Evolutionary conservation across 148 eudicot species (phyloP), one percentile per base, ranked within the genome.

Genomic region (Heliamphora exappendiculata): DNA sequence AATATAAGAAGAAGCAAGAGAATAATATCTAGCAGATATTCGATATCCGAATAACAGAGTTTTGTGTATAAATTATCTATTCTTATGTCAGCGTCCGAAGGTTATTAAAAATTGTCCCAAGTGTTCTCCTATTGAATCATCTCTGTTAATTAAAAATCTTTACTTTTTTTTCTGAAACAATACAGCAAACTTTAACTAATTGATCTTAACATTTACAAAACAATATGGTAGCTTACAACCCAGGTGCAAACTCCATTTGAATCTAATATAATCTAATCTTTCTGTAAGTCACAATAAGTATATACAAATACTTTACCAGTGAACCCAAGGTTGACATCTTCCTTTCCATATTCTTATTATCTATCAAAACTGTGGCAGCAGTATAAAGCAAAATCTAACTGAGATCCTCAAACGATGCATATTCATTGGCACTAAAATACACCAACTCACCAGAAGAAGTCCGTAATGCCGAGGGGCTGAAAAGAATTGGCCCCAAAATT

Each of bases 311-410:
- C 22, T 17, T 33, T 42, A 24, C 37, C 3, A 6, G 76, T 0
- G 26, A 58, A 73, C 7, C 53, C 65, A 58, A 57, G 65, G 24
- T 72, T 9, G 41, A 59, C 24, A 57, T 37, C 58, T 74, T 74
- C 55, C 67, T 31, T 5, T 28, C 11, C 50, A n/a, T 14, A 57
- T 39, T 34, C 67, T 59, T 42, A 39, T 58, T 73, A 12, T 58
- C 51, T 24, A 33, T 14, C 51, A 59, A 74, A 39, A 60, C 28
- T 34, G 19, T 31, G 24, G 67, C 24, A 26, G 34, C 7, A 36
- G 29, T 39, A 54, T 29, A 59, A 60, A 42, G 67, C 67, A 74
- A 34, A 59, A 60, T 50, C 42, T 19, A 33, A 39, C 8, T 13
- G 51, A 57, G 76, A 36, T 57, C 51, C 42, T 24, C n/a, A 7